Evolutionary conservation across 129 eudicot genomes (phyloP).

Genomic region (Flaveria linearis): DNA sequence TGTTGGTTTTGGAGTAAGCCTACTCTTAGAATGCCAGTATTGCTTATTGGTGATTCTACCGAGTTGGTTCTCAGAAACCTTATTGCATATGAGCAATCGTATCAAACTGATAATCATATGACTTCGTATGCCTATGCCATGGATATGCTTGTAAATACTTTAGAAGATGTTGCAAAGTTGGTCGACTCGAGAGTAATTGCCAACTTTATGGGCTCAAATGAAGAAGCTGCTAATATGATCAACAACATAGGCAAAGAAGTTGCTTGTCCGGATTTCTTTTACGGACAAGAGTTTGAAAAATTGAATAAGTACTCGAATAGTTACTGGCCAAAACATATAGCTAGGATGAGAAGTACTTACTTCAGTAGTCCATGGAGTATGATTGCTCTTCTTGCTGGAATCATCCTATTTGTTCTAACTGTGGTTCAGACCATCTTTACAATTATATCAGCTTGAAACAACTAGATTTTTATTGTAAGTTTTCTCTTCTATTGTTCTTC

Average conservation of each 20-base stretch:
- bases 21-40: not conserved
- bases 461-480: not conserved
- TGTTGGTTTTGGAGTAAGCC: not conserved
- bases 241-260: constrained; percentile 12
- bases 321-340: constrained; percentile 3
- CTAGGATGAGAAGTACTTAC: not conserved
- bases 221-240: constrained; percentile 6
- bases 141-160: not conserved
- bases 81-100: constrained; percentile 19
- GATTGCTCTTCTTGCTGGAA: constrained; percentile 12
- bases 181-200: not conserved
- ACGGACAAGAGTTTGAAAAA: not conserved
- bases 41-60: not conserved
- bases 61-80: constrained; percentile 23
- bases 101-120: not conserved
- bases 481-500: too few relatives aligned
- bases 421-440: not conserved
- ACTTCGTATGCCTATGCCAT: constrained; percentile 23
- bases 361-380: constrained; percentile 19
- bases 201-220: not conserved
- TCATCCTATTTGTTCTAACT: constrained; percentile 2
- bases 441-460: not conserved
- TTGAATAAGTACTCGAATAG: not conserved
- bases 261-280: not conserved
- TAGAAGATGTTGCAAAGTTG: constrained; percentile 3